Percentiles rank a stretch among this genome's conserved stretches.
Evolutionary conservation across 306 rosid species (phyloP).

Genomic region (Cotoneaster glaucophyllus): DNA sequence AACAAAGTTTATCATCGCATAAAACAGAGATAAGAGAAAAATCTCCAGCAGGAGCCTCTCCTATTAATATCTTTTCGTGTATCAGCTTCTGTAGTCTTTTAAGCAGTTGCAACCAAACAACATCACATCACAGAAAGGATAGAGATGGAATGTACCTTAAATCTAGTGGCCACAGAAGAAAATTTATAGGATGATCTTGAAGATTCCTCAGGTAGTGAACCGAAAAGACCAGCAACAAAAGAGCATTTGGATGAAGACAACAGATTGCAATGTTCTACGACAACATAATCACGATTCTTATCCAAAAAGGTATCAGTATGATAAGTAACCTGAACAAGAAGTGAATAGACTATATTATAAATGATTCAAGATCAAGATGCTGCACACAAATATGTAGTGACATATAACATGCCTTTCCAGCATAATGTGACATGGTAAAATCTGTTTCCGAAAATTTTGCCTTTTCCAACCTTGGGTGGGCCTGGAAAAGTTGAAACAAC

Average conservation of each 20-base stretch:
- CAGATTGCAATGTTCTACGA: slow-evolving; percentile 84
- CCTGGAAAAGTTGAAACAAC: slow-evolving; percentile 74
- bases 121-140: neutral
- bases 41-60: neutral
- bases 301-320: slow-evolving; percentile 85
- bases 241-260: slow-evolving; percentile 78
- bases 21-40: neutral
- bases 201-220: slow-evolving; percentile 67
- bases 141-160: slow-evolving; percentile 53
- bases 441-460: slow-evolving; percentile 91
- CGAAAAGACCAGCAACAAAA: slow-evolving; percentile 70
- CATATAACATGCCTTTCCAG: slow-evolving; percentile 74
- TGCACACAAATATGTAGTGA: slow-evolving; percentile 5
- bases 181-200: slow-evolving; percentile 90
- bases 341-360: slow-evolving; percentile 7
- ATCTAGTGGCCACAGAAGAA: slow-evolving; percentile 93
- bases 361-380: neutral
- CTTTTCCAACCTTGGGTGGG: slow-evolving; percentile 73
- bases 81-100: neutral
- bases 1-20: neutral
- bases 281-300: slow-evolving; percentile 96
- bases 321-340: slow-evolving; percentile 70
- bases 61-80: neutral
- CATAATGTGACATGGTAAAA: slow-evolving; percentile 87
- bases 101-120: neutral